Evolutionary conservation across 1,284 basidiomycete species (phyloP), one percentile per base, ranked within the genome.

Genomic region (Boletellus sp.): DNA sequence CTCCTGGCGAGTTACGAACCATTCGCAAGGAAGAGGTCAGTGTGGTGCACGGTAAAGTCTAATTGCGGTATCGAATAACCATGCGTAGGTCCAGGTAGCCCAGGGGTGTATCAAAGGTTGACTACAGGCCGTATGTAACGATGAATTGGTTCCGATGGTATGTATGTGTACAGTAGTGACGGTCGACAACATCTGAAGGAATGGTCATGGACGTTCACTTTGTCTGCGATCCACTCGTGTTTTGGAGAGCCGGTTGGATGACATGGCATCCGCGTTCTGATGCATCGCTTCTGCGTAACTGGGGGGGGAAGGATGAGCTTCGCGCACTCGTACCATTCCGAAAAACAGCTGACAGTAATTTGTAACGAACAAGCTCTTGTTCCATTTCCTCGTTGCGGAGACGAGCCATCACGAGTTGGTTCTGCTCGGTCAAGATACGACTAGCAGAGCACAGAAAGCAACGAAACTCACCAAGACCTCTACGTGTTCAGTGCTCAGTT

Each of bases 201-300:
- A 16, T 38, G 4, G 24, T 66, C n/a, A 64, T 33, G 48, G 49
- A 35, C 53, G 53, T 35, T 62, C 60, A 51, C 72, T 78, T 49
- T 76, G 75, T 51, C 72, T 68, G 22, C 56, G 75, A 68, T 47
- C 28, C 41, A 30, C 32, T 53, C 55, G 54, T 12, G 55, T 53
- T 47, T 60, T 65, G 28, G 87, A 89, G 50, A 86, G 74, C 12
- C 89, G 78, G 62, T 88, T 82, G 1, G 82, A 82, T 1, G 86
- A 86, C 70, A 83, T 79, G 15, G 89, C 86, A 59, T 91, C 89
- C 67, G 86, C 85, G 50, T 85, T 90, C 60, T 85, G 77, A 62
- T 94, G 91, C 80, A 93, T 90, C 5, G 90, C 85, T 69, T 93
- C 91, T 19, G 92, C 91, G 62, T 93, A 94, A 52, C 91, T 93